phyloP scores from a whole-genome alignment of 1,139 yeast genomes.

The Yamadazyma buinensis region DNA sequence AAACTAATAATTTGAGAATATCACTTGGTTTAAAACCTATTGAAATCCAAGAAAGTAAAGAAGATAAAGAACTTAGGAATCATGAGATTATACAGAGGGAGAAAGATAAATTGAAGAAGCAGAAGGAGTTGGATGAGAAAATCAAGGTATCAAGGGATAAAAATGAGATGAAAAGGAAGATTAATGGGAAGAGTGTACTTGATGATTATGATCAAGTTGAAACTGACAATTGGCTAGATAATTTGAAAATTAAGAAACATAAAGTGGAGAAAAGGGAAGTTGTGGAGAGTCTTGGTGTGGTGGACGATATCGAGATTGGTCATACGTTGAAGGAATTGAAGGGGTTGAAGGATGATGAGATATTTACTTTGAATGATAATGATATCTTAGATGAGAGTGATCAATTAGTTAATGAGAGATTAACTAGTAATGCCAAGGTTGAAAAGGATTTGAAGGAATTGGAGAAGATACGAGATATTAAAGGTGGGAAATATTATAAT shows the following conservation, averaged over 20 bases:
- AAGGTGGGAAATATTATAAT: constrained; percentile 16
- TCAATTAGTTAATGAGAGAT: constrained; percentile 41
- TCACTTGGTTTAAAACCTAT: constrained; percentile 50
- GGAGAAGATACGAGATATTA: constrained; percentile 22
- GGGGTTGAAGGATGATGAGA: constrained; percentile 40
- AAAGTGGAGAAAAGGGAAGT: neutral
- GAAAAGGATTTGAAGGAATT: constrained; percentile 21
- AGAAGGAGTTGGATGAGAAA: constrained; percentile 12
- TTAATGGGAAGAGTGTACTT: constrained; percentile 18
- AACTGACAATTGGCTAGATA: constrained; percentile 40
- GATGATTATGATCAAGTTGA: constrained; percentile 24
- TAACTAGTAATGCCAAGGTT: constrained; percentile 30
- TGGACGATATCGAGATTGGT: constrained; percentile 23
- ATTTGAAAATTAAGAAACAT: constrained; percentile 9
- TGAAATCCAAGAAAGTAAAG: constrained; percentile 12
- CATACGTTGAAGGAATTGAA: constrained; percentile 43
- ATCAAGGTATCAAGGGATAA: constrained; percentile 18
- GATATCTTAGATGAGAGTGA: constrained; percentile 49
- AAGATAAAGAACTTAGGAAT: constrained; percentile 11
- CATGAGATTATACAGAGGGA: constrained; percentile 14
- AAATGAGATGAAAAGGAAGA: constrained; percentile 16
- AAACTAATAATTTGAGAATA: constrained; percentile 48
- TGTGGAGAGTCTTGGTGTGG: neutral
- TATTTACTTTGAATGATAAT: constrained; percentile 65
- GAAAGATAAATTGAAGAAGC: constrained; percentile 8